A percentile compares a stretch with the other conserved stretches of the same genome.
phyloP scores from a whole-genome alignment of 2,329 filamentous ascomycete genomes.

The Trichoderma sp. region DNA sequence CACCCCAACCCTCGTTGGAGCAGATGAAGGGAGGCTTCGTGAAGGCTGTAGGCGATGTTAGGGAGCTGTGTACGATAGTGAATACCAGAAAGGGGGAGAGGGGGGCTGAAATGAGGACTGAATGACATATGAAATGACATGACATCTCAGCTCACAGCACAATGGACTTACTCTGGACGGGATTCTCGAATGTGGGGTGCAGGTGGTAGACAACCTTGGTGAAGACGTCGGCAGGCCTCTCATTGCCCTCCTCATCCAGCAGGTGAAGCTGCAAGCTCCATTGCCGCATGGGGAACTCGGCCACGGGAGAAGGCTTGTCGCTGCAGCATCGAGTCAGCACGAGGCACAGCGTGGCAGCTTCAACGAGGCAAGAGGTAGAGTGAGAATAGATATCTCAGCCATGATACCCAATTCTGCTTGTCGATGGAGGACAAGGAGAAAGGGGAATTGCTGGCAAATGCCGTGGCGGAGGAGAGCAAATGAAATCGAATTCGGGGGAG shows the following conservation, averaged over 20 bases:
- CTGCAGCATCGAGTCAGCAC: conserved; percentile 47
- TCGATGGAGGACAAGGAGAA: neutral
- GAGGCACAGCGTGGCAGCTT: conserved; percentile 6
- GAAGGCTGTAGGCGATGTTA: conserved; percentile 59
- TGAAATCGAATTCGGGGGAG: too few species aligned
- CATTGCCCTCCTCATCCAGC: conserved; percentile 82
- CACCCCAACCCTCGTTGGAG: conserved; percentile 94
- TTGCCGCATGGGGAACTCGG: conserved; percentile 87
- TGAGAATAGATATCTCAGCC: neutral
- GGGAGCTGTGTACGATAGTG: neutral
- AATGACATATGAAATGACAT: neutral
- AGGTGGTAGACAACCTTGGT: conserved; percentile 91
- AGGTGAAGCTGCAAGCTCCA: conserved; percentile 89
- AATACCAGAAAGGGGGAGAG: neutral
- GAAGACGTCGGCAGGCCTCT: conserved; percentile 81
- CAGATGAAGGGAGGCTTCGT: conserved; percentile 85
- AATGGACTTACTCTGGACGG: conserved; percentile 74
- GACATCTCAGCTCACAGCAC: neutral
- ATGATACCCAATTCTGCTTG: neutral
- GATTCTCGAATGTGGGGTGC: conserved; percentile 89
- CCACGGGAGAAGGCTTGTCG: conserved; percentile 76
- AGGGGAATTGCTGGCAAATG: neutral
- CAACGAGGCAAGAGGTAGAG: neutral
- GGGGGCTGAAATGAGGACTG: neutral
- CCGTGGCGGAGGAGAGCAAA: neutral